These are phyloP conservation scores for Polyplosphaeria fusca DNA, from an alignment of 495 filamentous ascomycete species.

Conservation along the genomic window DNA sequence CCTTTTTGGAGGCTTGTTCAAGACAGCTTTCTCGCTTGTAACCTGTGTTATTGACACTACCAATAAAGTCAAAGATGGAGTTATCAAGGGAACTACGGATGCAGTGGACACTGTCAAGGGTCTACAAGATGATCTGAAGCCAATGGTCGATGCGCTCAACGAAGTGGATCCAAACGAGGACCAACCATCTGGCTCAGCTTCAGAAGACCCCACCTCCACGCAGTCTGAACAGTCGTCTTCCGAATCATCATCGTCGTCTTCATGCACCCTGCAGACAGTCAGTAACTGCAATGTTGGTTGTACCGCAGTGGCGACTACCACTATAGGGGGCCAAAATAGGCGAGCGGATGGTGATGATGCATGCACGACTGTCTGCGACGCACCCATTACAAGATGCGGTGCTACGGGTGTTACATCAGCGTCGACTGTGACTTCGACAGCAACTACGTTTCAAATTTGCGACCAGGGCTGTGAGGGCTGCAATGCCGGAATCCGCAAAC, in stretches of 20 bases:
- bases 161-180: background rate
- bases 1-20: slow-evolving; percentile 5
- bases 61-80: slow-evolving; percentile 7
- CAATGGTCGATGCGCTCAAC: slow-evolving; percentile 7
- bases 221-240: background rate
- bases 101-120: background rate
- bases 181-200: background rate
- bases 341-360: background rate
- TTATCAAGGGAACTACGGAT: background rate
- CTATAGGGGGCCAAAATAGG: background rate
- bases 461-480: background rate
- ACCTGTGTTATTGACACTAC: slow-evolving; percentile 4
- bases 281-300: slow-evolving; percentile 8
- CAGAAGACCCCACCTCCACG: background rate
- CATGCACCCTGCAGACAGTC: slow-evolving; percentile 1
- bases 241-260: slow-evolving; percentile 1
- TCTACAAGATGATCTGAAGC: background rate
- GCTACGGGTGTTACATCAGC: slow-evolving; percentile 4
- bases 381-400: slow-evolving; percentile 8
- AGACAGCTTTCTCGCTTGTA: slow-evolving; percentile 1
- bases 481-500: background rate
- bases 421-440: slow-evolving; percentile 10
- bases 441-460: background rate
- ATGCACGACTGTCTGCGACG: slow-evolving; percentile 1
- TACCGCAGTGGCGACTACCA: slow-evolving; percentile 1